Evolutionary conservation across 202 grass and related monocot genomes (phyloP), one percentile per base, ranked within the genome.

Genomic region (Schoenoplectus triqueter): DNA sequence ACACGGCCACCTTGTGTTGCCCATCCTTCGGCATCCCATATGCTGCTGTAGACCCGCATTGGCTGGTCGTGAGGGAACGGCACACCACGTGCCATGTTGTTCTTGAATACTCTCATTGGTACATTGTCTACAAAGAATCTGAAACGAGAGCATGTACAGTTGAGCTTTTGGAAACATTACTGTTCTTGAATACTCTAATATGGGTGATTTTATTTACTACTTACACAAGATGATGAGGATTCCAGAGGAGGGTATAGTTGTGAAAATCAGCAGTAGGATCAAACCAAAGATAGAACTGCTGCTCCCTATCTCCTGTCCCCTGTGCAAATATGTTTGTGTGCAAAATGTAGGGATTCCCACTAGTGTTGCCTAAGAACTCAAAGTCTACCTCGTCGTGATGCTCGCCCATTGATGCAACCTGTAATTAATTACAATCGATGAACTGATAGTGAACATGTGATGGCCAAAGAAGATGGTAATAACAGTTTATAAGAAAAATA

Each of bases 311-410:
- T 68, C 93, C 89, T 73, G 89, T 86, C 4, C 92, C 90, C 39
- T 62, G 87, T 13, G 93, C 85, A 80, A 91, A 95, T 3, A 95
- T 86, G 85, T 95, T 95, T 47, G 91, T 95, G 91, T 95, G 92
- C 47, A 93, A 83, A 42, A 93, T 83, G 21, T 88, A 90, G 0
- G 93, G 93, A 0, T 87, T 52, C 0, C 93, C 89, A 14, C 54
- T 90, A 0, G 4, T 0, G 74, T 95, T 95, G 7, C 93, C 93
- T 88, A 95, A 90, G 87, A 95, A 93, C 84, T 93, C 91, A 56
- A 92, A 90, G 85, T 95, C 93, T 18, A 95, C 90, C 88, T 95
- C 93, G 63, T 95, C 93, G 41, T 89, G 93, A 0, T 15, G 75
- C 1, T 67, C 72, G 10, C 76, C 88, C 2, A 48, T 80, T 3